These are phyloP conservation scores for Delonix regia DNA, from an alignment of 306 rosid genomes.

Conservation along the genomic window DNA sequence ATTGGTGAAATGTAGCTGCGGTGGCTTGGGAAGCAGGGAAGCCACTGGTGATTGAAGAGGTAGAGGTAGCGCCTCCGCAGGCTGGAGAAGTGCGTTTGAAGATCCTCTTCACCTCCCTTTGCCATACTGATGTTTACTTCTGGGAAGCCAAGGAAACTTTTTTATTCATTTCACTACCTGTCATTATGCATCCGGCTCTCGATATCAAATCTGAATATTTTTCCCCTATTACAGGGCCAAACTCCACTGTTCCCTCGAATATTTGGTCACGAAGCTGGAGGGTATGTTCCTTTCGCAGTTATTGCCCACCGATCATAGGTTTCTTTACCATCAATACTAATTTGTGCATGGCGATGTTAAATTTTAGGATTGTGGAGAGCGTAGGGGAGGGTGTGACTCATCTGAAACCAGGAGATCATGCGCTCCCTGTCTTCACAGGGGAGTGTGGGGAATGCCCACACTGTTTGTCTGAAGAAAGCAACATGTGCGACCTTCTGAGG, in stretches of 20 bases:
- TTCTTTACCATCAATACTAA: background rate
- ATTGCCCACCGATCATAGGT: background rate
- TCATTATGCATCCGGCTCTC: background rate
- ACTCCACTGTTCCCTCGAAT: conserved; percentile 73
- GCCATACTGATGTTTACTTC: conserved; percentile 35
- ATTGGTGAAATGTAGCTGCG: conserved; percentile 14
- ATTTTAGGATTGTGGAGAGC: conserved; percentile 49
- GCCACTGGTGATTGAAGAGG: conserved; percentile 30
- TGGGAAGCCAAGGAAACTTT: conserved; percentile 30
- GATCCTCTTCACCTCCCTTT: conserved; percentile 32
- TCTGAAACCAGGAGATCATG: conserved; percentile 65
- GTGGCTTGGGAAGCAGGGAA: conserved; percentile 33
- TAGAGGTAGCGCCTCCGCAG: conserved; percentile 27
- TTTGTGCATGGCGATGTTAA: background rate
- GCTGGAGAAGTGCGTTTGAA: conserved; percentile 34
- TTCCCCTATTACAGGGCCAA: conserved; percentile 48
- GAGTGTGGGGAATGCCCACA: conserved; percentile 65
- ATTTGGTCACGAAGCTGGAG: conserved; percentile 74
- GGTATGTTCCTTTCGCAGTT: conserved; percentile 33
- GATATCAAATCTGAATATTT: background rate
- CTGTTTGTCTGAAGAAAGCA: conserved; percentile 69
- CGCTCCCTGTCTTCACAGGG: conserved; percentile 67
- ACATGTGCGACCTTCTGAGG: conserved; percentile 69
- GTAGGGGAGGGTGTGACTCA: conserved; percentile 69
- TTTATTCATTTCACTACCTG: background rate